Evolutionary conservation across 2,329 filamentous ascomycete genomes (phyloP), one percentile per base, ranked within the genome.

Genomic region (Scopulariopsis brevicaulis): DNA sequence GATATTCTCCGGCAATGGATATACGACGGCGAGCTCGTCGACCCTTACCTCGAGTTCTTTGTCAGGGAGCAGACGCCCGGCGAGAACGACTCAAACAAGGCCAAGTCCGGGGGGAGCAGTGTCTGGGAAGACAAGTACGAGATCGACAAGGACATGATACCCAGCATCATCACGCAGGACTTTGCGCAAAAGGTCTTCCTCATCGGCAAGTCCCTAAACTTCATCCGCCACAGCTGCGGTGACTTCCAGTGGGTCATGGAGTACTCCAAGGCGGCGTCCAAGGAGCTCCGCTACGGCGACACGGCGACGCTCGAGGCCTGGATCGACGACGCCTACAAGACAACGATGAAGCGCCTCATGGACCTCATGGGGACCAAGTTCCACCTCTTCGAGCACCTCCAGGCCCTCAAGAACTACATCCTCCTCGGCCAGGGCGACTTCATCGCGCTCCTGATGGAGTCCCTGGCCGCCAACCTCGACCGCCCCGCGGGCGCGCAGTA

Each of bases 261-360:
- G 35, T 97, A 99, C 72, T 96, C 92, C 32, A 96, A 95, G 68
- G 87, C 86, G 55, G 89, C 92, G 1, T 96, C 92, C 11, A 95
- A 94, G 71, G 90, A 96, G 71, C 79, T 99, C 37, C 83, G 84
- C 54, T 97, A 99, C 67, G 92, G 92, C 55, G 93, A 97, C 70
- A 96, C 92, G 8, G 90, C 90, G 0, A 95, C 87, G 1, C 80
- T 99, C 0, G 92, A 96, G 69, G 84, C 85, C 1, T 96, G 90
- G 72, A 99, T 99, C 64, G 94, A 96, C 64, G 90, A 96, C 65
- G 94, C 95, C 1, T 96, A 99, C 75, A 96, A 96, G 71, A 94
- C 90, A 0, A 97, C 95, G 6, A 99, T 99, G 93, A 90, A 90
- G 59, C 87, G 93, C 15, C 79, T 97, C 32, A 95, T 96, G 65